Evolutionary conservation across 805 yeast genomes (phyloP), one percentile per base, ranked within the genome.

Genomic region (Yamadazyma phyllophila): DNA sequence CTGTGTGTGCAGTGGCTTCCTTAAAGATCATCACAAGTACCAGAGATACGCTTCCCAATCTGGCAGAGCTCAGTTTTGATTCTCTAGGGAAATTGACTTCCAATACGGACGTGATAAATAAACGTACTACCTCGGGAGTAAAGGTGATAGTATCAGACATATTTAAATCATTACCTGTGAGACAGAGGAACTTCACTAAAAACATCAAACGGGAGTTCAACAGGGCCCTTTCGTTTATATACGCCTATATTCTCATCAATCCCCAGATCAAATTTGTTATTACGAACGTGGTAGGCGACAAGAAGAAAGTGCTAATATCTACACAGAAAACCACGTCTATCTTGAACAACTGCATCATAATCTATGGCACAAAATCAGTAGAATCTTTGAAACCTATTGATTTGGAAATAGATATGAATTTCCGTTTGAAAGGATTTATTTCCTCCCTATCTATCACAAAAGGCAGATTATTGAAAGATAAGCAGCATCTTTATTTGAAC

Each of bases 371-470:
- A 11, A 76, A 74, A 42, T 83, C 85, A 3, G 66, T 78, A 44
- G 69, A 78, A 40, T 85, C 88, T 0, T 63, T 92, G 3, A 60
- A 74, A 2, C 73, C 77, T 0, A 50, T 92, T 0, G 67, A 76
- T 7, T 31, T 82, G 1, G 49, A 52, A 0, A 20, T 45, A 11
- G 52, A 70, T 40, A 57, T 66, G 47, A 47, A 47, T 50, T 59
- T 81, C 7, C 41, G 49, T 7, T 55, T 84, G 0, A 52, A 51
- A 3, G 99, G 99, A 0, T 74, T 63, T 48, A 73, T 92, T 1
- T 90, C 98, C 0, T 80, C 82, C 54, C 81, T 82, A 34, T 82
- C 94, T 0, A 83, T 85, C 62, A 96, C 97, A 0, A 74, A 81
- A 59, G 73, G 73, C 3, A 67, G 96, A 35, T 72, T 81, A 1